Percentiles rank a stretch among this genome's conserved stretches.
Conservation (phyloP, 2,329 filamentous ascomycete species). For the Cucurbitaria berberidis region DNA sequence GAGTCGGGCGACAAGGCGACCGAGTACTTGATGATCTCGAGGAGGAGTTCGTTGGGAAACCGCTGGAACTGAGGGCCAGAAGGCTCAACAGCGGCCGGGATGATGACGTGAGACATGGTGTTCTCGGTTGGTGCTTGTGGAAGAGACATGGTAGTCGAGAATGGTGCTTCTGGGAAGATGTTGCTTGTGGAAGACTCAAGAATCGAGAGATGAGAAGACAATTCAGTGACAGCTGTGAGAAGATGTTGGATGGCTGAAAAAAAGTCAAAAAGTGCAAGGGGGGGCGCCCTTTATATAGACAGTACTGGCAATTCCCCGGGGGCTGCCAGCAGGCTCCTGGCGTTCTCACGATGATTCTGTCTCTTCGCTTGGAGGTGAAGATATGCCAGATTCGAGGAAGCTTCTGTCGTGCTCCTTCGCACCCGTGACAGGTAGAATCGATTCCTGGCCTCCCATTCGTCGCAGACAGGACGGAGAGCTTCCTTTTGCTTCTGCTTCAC, state of each 20-base stretch:
- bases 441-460: constrained; percentile 2
- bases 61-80: constrained; percentile 8
- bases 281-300: constrained; percentile 1
- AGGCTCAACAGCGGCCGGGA: constrained; percentile 4
- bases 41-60: constrained; percentile 21
- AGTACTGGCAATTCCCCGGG: not conserved
- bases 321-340: not conserved
- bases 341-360: constrained; percentile 1
- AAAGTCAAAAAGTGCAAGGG: not conserved
- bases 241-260: not conserved
- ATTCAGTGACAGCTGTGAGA: not conserved
- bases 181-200: constrained; percentile 1
- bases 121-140: not conserved
- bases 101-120: constrained; percentile 8
- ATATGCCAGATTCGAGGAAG: not conserved
- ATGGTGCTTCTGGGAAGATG: not conserved
- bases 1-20: not conserved
- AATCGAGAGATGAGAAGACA: not conserved
- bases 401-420: not conserved
- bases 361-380: too few relatives aligned
- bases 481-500: constrained; percentile 1
- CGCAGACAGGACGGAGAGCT: not conserved
- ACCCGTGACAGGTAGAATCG: not conserved
- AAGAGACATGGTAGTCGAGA: not conserved
- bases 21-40: constrained; percentile 18